Conservation (phyloP, 2,329 filamentous ascomycete genomes). For the Aspergillus pseudoglaucus region DNA sequence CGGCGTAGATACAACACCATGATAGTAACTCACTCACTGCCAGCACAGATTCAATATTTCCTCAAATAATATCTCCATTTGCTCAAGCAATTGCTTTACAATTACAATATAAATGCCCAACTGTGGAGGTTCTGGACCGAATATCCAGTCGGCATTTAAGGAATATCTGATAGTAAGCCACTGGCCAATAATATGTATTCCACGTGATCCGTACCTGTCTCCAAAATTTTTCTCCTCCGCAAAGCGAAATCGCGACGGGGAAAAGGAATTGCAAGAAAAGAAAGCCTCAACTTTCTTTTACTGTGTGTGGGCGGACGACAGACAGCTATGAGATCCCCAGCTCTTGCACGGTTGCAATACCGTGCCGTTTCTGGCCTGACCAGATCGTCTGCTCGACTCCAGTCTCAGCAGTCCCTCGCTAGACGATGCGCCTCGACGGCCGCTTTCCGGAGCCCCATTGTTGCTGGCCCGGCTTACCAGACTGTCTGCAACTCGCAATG, state of each 20-base stretch:
- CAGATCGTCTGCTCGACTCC: constrained; percentile 27
- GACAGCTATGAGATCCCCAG: constrained; percentile 36
- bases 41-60: too few species aligned
- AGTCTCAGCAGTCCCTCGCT: constrained; percentile 30
- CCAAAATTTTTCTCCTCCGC: constrained; percentile 30
- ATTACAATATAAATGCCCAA: too few species aligned
- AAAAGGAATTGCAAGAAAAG: constrained; percentile 18
- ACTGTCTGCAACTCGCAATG: constrained; percentile 34
- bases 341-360: constrained; percentile 34
- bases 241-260: constrained; percentile 7
- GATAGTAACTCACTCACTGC: too few species aligned
- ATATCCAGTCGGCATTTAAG: too few species aligned
- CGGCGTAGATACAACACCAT: too few species aligned
- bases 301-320: constrained; percentile 18
- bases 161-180: background rate
- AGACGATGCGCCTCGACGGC: constrained; percentile 35
- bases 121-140: too few species aligned
- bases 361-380: constrained; percentile 32
- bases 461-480: constrained; percentile 26
- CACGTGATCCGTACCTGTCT: constrained; percentile 32
- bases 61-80: too few species aligned
- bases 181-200: background rate
- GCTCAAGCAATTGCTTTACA: too few species aligned
- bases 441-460: constrained; percentile 26
- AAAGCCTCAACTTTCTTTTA: constrained; percentile 15